phyloP scores from a whole-genome alignment of 345 rosid species.

The Gossypium bickii region DNA sequence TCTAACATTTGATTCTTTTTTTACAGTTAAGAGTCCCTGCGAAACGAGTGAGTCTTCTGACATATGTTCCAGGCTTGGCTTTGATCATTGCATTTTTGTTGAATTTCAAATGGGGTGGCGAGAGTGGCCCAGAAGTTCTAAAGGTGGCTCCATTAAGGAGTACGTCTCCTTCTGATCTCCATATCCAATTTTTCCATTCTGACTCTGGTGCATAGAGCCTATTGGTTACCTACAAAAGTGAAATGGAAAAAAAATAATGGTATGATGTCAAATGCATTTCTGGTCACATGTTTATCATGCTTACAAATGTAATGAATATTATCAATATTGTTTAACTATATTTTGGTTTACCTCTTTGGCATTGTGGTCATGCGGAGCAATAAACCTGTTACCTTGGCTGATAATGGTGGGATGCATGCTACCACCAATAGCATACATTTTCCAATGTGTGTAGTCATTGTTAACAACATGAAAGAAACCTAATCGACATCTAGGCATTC shows the following conservation, averaged over 20 bases:
- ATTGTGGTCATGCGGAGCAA: constrained; percentile 39
- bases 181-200: constrained; percentile 60
- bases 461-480: constrained; percentile 80
- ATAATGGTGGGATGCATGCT: too few species aligned
- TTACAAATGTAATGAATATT: too few species aligned
- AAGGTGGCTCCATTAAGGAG: constrained; percentile 62
- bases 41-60: constrained; percentile 31
- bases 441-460: too few species aligned
- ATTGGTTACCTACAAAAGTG: constrained; percentile 46
- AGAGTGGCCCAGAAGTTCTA: constrained; percentile 33
- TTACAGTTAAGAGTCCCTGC: constrained; percentile 40
- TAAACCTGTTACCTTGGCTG: too few species aligned
- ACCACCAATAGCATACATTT: too few species aligned
- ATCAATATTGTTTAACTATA: too few species aligned
- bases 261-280: too few species aligned
- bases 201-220: constrained; percentile 39
- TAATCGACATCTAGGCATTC: constrained; percentile 73
- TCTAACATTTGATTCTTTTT: constrained; percentile 10
- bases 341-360: background rate
- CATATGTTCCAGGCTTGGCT: constrained; percentile 28
- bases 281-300: too few species aligned
- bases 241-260: background rate
- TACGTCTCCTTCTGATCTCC: constrained; percentile 66
- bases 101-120: background rate
- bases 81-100: constrained; percentile 29